A percentile compares a stretch with the other conserved stretches of the same genome.
These are phyloP conservation scores for Aureobasidium vineae DNA, from an alignment of 2,329 filamentous ascomycete species.

Conservation along the genomic window DNA sequence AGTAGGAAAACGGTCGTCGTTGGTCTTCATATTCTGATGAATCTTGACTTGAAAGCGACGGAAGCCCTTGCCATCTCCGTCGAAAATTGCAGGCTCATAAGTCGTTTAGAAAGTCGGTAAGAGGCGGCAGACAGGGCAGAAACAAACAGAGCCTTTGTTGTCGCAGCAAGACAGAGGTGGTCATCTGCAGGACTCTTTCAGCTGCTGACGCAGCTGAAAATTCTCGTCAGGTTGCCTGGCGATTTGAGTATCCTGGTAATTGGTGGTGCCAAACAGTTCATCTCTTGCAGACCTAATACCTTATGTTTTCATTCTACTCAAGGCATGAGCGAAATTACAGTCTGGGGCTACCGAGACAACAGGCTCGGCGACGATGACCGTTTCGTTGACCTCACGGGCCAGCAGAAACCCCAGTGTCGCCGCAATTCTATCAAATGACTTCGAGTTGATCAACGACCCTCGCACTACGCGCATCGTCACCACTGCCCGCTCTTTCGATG, in stretches of 20 bases:
- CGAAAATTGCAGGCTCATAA: background rate
- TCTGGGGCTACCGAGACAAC: too few relatives aligned
- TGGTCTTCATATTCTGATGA: background rate
- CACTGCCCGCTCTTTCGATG: too few relatives aligned
- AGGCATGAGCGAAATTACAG: too few relatives aligned
- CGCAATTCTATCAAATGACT: too few relatives aligned
- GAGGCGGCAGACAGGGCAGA: background rate
- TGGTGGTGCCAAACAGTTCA: constrained; percentile 1
- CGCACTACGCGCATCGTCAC: too few relatives aligned
- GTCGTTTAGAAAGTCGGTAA: background rate
- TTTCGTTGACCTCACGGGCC: too few relatives aligned
- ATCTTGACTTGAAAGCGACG: background rate
- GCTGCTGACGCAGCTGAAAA: background rate
- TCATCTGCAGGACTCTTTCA: background rate
- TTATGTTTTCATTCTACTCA: too few relatives aligned
- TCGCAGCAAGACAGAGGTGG: background rate
- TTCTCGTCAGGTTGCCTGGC: background rate
- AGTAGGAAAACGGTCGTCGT: background rate
- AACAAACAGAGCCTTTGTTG: background rate
- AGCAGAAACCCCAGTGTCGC: too few relatives aligned
- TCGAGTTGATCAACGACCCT: too few relatives aligned
- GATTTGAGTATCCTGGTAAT: background rate
- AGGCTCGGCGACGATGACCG: too few relatives aligned
- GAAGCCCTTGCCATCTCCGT: background rate
- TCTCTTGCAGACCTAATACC: constrained; percentile 7